These are phyloP conservation scores for Russula lepida DNA, from an alignment of 768 basidiomycete genomes.

Conservation along the genomic window DNA sequence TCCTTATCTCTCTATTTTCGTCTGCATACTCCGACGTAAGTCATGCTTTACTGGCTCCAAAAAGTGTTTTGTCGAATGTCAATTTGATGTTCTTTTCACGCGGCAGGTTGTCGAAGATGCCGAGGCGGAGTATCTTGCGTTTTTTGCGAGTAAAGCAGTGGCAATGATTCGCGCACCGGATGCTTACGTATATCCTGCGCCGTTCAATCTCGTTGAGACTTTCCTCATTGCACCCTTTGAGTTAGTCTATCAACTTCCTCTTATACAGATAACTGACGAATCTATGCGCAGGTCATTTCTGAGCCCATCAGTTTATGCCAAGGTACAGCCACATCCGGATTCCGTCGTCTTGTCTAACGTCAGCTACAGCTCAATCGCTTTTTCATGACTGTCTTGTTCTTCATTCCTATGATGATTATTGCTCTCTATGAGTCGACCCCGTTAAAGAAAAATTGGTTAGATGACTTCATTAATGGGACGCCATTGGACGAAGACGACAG, in stretches of 20 bases:
- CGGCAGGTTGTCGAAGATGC: conserved; percentile 72
- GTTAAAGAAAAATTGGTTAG: conserved; percentile 49
- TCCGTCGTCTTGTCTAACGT: conserved; percentile 10
- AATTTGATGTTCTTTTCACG: background rate
- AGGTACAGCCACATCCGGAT: conserved; percentile 29
- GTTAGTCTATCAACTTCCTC: conserved; percentile 37
- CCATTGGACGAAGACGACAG: conserved; percentile 53
- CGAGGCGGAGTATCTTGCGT: conserved; percentile 83
- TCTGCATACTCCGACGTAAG: conserved; percentile 83
- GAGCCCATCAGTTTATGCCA: conserved; percentile 40
- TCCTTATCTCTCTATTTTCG: conserved; percentile 92
- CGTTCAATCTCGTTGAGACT: conserved; percentile 83
- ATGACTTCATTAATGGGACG: conserved; percentile 48
- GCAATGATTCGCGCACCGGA: conserved; percentile 83
- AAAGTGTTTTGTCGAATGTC: background rate
- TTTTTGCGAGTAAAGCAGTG: conserved; percentile 83
- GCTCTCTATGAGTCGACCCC: conserved; percentile 66
- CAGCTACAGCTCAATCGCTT: conserved; percentile 55
- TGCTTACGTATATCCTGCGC: conserved; percentile 80
- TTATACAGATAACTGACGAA: background rate
- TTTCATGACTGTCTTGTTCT: conserved; percentile 77
- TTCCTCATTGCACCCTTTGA: conserved; percentile 79
- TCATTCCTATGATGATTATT: conserved; percentile 64
- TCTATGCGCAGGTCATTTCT: conserved; percentile 3
- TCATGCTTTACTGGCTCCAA: conserved; percentile 2